Evolutionary conservation across 2,329 filamentous ascomycete genomes (phyloP).

Genomic region (Juglanconis juglandina): DNA sequence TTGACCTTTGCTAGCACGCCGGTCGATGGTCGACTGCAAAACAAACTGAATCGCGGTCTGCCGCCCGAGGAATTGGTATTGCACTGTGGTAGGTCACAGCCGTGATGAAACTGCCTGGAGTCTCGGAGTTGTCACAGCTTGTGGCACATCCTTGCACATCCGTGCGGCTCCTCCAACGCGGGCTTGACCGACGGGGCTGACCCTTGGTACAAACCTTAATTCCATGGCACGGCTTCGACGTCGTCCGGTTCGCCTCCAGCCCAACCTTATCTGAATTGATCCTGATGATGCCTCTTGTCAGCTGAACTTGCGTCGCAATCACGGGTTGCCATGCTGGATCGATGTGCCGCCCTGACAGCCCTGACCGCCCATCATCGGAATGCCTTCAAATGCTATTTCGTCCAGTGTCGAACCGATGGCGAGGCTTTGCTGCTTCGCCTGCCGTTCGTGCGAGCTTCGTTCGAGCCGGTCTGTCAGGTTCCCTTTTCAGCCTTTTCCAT

Average conservation of each 20-base stretch:
- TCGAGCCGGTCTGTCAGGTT: not conserved
- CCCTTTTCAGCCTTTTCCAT: too few relatives aligned
- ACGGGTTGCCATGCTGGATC: too few relatives aligned
- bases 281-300: not conserved
- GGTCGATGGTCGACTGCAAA: too few relatives aligned
- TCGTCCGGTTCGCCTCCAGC: slow-evolving; percentile 23
- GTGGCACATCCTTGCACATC: slow-evolving; percentile 12
- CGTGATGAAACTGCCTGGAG: slow-evolving; percentile 15
- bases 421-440: too few relatives aligned
- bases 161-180: slow-evolving; percentile 8
- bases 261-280: not conserved
- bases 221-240: slow-evolving; percentile 25
- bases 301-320: not conserved
- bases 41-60: too few relatives aligned
- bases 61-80: too few relatives aligned
- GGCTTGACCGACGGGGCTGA: not conserved
- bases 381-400: not conserved
- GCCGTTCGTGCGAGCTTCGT: too few relatives aligned
- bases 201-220: slow-evolving; percentile 28
- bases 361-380: too few relatives aligned
- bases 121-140: slow-evolving; percentile 19
- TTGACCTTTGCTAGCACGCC: too few relatives aligned
- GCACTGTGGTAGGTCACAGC: not conserved
- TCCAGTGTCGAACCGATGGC: not conserved
- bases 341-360: too few relatives aligned